Conservation (phyloP, 2,329 filamentous ascomycete species). For the Ilyonectria sp. region DNA sequence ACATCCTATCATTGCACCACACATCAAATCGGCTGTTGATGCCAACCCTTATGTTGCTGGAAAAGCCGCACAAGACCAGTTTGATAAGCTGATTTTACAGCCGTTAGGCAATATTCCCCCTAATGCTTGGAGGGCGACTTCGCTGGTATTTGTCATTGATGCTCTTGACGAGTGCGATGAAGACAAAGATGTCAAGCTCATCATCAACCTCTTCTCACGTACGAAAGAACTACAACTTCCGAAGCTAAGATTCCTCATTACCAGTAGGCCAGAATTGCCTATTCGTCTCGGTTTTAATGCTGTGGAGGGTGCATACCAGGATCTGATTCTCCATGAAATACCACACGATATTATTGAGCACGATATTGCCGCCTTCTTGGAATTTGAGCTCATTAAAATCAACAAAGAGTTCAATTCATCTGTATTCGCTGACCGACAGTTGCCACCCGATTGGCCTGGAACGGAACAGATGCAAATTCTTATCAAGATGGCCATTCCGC, state of each 20-base stretch:
- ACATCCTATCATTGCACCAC: slow-evolving; percentile 47
- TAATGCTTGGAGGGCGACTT: background rate
- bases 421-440: background rate
- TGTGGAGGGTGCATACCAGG: slow-evolving; percentile 33
- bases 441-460: background rate
- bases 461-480: slow-evolving; percentile 22
- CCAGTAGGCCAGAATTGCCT: slow-evolving; percentile 58
- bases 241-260: slow-evolving; percentile 55
- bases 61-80: slow-evolving; percentile 54
- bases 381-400: background rate
- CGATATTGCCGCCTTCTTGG: background rate
- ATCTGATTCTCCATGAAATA: slow-evolving; percentile 56
- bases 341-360: slow-evolving; percentile 45
- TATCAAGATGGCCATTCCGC: slow-evolving; percentile 48
- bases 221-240: slow-evolving; percentile 34
- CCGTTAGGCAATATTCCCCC: slow-evolving; percentile 46
- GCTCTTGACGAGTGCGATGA: slow-evolving; percentile 47
- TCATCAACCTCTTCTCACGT: slow-evolving; percentile 48
- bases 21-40: slow-evolving; percentile 50
- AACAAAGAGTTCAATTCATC: background rate
- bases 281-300: slow-evolving; percentile 55
- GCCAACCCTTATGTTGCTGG: slow-evolving; percentile 47
- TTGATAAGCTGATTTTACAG: slow-evolving; percentile 56
- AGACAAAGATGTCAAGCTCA: slow-evolving; percentile 49
- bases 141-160: slow-evolving; percentile 54